Conservation (phyloP, 2,329 filamentous ascomycete genomes). For the Teratosphaeria viscida region DNA sequence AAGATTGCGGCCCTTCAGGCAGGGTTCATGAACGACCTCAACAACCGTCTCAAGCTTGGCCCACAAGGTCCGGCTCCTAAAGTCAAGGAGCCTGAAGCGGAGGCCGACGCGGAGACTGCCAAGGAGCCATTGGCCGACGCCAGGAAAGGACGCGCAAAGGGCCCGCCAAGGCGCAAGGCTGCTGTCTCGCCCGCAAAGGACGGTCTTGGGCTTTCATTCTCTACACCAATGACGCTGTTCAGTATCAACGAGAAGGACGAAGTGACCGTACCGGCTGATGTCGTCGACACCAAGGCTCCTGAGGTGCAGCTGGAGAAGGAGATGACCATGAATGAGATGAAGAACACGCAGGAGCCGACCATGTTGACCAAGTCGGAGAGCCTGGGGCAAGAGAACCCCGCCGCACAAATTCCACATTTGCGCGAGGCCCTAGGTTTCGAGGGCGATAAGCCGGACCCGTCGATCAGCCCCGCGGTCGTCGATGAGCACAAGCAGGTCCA, state of each 20-base stretch:
- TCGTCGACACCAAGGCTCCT: conserved; percentile 16
- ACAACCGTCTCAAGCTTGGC: conserved; percentile 76
- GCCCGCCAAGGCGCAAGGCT: conserved; percentile 67
- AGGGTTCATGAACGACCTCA: conserved; percentile 86
- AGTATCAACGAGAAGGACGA: conserved; percentile 33
- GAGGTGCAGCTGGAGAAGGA: conserved; percentile 14
- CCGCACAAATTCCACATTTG: not conserved
- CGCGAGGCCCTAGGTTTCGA: conserved; percentile 10
- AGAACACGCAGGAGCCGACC: conserved; percentile 15
- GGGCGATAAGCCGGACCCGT: conserved; percentile 12
- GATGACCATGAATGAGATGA: conserved; percentile 15
- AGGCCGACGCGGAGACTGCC: conserved; percentile 38
- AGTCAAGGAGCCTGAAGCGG: conserved; percentile 58
- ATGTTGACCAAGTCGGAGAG: conserved; percentile 5
- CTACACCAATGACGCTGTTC: conserved; percentile 29
- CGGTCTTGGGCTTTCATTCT: conserved; percentile 26
- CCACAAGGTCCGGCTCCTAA: conserved; percentile 59
- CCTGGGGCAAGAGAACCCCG: conserved; percentile 1
- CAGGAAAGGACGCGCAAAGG: conserved; percentile 79
- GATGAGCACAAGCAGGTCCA: conserved; percentile 9
- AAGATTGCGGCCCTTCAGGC: conserved; percentile 89
- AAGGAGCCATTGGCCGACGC: conserved; percentile 79
- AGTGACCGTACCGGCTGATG: conserved; percentile 13
- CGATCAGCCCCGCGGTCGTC: conserved; percentile 8
- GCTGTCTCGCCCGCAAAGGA: conserved; percentile 29